These are phyloP conservation scores for Phytophthora aleatoria DNA, from an alignment of 352 stramenopile genomes.

Conservation along the genomic window DNA sequence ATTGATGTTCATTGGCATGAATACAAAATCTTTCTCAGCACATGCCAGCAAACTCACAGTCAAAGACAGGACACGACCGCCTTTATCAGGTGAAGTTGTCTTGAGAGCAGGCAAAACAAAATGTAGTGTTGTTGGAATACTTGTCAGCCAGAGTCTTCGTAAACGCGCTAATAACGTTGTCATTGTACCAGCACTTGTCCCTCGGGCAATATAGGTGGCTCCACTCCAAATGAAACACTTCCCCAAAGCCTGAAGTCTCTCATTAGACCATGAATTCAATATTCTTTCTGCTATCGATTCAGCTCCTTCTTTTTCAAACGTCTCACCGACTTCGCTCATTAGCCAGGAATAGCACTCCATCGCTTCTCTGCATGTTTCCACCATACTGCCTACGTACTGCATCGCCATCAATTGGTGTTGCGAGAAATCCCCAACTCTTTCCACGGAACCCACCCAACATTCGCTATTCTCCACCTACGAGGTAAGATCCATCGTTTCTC, in stretches of 20 bases:
- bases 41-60: neutral
- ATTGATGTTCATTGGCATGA: slow-evolving; percentile 16
- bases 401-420: neutral
- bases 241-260: neutral
- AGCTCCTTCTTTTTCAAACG: neutral
- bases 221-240: neutral
- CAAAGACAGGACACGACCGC: neutral
- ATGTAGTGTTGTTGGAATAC: neutral
- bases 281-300: neutral
- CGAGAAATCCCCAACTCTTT: neutral
- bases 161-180: neutral
- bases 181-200: neutral
- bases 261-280: neutral
- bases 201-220: neutral
- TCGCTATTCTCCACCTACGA: neutral
- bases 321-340: neutral
- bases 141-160: neutral
- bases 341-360: neutral
- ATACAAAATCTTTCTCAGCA: slow-evolving; percentile 1
- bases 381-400: neutral
- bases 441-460: neutral
- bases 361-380: neutral
- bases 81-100: neutral
- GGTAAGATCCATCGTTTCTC: neutral
- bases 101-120: neutral